Evolutionary conservation across 257 asterid species (phyloP), one percentile per base, ranked within the genome.

Genomic region (Forsythia suspensa): DNA sequence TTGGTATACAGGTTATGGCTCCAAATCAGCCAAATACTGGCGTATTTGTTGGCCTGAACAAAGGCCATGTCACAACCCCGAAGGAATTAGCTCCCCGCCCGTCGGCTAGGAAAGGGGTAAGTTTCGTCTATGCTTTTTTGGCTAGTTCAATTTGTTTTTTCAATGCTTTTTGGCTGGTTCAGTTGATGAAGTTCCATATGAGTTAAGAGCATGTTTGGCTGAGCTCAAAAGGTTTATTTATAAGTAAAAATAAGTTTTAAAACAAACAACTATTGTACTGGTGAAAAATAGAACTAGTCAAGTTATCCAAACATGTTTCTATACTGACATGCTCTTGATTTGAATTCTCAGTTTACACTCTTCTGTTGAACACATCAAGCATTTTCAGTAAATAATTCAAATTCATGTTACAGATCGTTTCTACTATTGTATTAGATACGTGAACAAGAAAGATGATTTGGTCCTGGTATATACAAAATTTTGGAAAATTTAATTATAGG

Each of bases 81-180:
- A 94, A 92, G 86, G 97, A 92, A 66, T 75, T 92, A 70, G 96
- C 93, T 7, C 91, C 97, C 0, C 97, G 97, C 71, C 98, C 98
- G 1, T 92, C 98, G 0, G 93, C 85, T 34, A 87, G 98, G 85
- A 92, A 94, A 87, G 98, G 98, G 81, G 98, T 94, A 89, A 79
- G 88, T 76, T 76, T 12, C 24, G 7, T 1, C 18, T 36, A 4
- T 59, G 37, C 37, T 61, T 61, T 61, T 61, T n/a, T 21, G 13
- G 69, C 69, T 21, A 61, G 38, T 29, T 61, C 69, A 61, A 6
- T 61, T 61, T 20, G 10, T 6, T 8, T 20, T 20, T 20, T 20
- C 10, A 12, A 0, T 51, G n/a, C 6, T 8, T 61, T 24, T 61
- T 21, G 2, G 38, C 69, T 21, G 3, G 39, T 63, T 9, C 36